Percentiles rank a stretch among this genome's conserved stretches.
phyloP scores from a whole-genome alignment of 2,329 filamentous ascomycete genomes.

The Chaetomium strumarium region DNA sequence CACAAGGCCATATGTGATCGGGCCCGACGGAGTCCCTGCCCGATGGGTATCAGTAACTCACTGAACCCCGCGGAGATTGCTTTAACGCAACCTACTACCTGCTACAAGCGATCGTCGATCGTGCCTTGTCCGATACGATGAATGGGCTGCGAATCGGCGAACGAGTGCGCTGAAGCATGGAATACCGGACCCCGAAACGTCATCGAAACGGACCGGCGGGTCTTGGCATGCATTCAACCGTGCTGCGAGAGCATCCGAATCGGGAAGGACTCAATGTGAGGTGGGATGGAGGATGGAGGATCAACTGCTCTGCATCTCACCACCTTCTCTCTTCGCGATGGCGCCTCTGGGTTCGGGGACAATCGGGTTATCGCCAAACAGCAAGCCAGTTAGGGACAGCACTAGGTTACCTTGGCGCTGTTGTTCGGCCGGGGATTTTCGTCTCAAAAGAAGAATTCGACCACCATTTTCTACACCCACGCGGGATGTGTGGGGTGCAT shows the following conservation, averaged over 20 bases:
- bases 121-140: neutral
- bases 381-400: neutral
- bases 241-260: neutral
- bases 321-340: neutral
- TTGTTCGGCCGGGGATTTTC: neutral
- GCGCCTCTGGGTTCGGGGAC: neutral
- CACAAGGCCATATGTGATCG: slow-evolving; percentile 50
- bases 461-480: neutral
- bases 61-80: neutral
- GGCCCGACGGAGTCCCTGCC: slow-evolving; percentile 52
- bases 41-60: slow-evolving; percentile 43
- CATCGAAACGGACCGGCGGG: slow-evolving; percentile 5
- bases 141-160: no score
- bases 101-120: neutral
- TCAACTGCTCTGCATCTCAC: neutral
- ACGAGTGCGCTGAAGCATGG: neutral
- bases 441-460: neutral
- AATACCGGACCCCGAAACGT: neutral
- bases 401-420: neutral
- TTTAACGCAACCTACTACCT: neutral
- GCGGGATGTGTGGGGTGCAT: neutral
- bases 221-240: slow-evolving; percentile 4
- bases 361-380: neutral
- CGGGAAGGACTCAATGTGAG: slow-evolving; percentile 5
- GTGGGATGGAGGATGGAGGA: neutral